Percentiles rank a stretch among this genome's conserved stretches.
Evolutionary conservation across 2,329 filamentous ascomycete species (phyloP).

Genomic region (Stagonosporopsis rhizophila): DNA sequence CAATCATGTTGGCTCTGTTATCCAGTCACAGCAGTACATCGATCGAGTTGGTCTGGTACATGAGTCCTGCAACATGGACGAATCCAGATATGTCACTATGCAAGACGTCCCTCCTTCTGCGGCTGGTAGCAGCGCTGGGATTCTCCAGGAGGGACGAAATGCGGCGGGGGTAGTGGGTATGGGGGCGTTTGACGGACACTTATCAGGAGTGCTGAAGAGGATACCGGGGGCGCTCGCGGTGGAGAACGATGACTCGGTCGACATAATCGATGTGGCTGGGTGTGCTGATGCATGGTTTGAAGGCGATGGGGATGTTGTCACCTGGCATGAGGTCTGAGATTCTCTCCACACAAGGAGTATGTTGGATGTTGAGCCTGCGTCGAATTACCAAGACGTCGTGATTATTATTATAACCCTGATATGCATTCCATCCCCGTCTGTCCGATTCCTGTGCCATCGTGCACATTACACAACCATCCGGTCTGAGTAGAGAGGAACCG

Average conservation of each 20-base stretch:
- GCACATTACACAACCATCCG: background rate
- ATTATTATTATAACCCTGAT: background rate
- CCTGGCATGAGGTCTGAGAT: slow-evolving; percentile 16
- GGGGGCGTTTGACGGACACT: slow-evolving; percentile 22
- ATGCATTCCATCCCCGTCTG: background rate
- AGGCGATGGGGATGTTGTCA: slow-evolving; percentile 36
- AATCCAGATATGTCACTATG: slow-evolving; percentile 24
- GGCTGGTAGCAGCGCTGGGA: background rate
- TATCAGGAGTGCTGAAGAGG: slow-evolving; percentile 22
- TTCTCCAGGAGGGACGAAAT: background rate
- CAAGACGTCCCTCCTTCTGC: slow-evolving; percentile 5
- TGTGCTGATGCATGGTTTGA: slow-evolving; percentile 41
- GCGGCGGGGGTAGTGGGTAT: background rate
- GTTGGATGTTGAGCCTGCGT: background rate
- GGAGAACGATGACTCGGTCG: slow-evolving; percentile 41
- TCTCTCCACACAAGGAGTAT: background rate
- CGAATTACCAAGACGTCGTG: background rate
- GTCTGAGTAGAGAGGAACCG: slow-evolving; percentile 1
- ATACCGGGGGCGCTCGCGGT: slow-evolving; percentile 34
- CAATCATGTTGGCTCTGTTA: slow-evolving; percentile 21
- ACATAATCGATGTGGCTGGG: slow-evolving; percentile 35
- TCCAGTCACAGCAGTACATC: slow-evolving; percentile 22
- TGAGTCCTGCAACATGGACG: slow-evolving; percentile 16
- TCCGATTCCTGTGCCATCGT: background rate
- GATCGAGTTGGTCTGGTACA: slow-evolving; percentile 39